Evolutionary conservation across 805 yeast genomes (phyloP).

Genomic region (Wickerhamomyces queroliae): DNA sequence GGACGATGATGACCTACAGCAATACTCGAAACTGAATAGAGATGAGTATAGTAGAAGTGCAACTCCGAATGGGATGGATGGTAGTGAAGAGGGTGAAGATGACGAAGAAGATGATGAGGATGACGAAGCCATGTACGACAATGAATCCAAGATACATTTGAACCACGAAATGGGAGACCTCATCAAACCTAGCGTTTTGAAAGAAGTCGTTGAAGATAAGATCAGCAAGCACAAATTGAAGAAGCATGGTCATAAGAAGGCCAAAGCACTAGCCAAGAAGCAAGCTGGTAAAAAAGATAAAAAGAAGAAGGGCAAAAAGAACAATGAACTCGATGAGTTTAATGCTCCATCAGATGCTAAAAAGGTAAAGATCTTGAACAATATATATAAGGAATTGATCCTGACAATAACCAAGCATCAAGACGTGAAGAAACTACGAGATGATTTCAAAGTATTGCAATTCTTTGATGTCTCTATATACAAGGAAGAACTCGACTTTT

Average conservation of each 20-base stretch:
- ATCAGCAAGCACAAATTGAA: conserved; percentile 1
- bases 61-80: too few relatives aligned
- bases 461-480: conserved; percentile 54
- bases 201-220: neutral
- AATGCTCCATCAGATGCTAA: conserved; percentile 14
- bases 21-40: neutral
- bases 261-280: conserved; percentile 2
- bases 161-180: conserved; percentile 3
- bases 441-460: conserved; percentile 30
- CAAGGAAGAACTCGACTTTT: conserved; percentile 49
- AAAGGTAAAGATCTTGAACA: conserved; percentile 11
- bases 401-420: conserved; percentile 3
- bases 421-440: conserved; percentile 18
- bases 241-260: neutral
- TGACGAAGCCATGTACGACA: conserved; percentile 6
- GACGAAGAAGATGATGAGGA: conserved; percentile 13
- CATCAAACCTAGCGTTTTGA: neutral
- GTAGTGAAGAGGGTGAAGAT: conserved; percentile 4
- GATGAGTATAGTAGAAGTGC: too few relatives aligned
- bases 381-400: conserved; percentile 11
- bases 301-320: conserved; percentile 6
- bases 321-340: conserved; percentile 4
- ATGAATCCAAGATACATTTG: conserved; percentile 9
- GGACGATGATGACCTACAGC: conserved; percentile 14
- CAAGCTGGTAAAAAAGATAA: conserved; percentile 9